Evolutionary conservation across 495 filamentous ascomycete species (phyloP).

Genomic region (Sordaria brevicollis): DNA sequence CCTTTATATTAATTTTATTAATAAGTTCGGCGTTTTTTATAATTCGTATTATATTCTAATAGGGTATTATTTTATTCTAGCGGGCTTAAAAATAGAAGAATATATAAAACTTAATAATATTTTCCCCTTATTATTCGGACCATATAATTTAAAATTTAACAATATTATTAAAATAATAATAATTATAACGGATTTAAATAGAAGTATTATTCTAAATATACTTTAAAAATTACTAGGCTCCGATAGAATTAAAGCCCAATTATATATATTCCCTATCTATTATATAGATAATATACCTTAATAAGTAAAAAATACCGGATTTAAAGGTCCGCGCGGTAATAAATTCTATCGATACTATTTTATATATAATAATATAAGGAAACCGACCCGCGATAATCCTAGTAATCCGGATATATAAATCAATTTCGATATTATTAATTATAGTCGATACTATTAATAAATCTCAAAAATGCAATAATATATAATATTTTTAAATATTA

Average conservation of each 20-base stretch:
- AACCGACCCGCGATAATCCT: background rate
- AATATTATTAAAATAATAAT: background rate
- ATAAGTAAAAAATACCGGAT: background rate
- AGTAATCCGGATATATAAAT: background rate
- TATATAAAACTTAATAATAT: background rate
- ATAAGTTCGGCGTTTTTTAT: background rate
- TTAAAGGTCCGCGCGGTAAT: background rate
- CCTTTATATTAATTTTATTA: background rate
- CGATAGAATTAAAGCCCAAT: background rate
- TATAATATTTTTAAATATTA: background rate
- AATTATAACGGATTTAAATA: background rate
- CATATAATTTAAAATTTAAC: background rate
- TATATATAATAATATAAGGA: background rate
- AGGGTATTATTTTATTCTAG: background rate
- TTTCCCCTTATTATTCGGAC: background rate
- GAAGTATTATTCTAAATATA: background rate
- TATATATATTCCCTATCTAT: background rate
- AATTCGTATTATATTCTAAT: background rate
- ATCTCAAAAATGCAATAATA: background rate
- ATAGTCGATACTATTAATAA: background rate
- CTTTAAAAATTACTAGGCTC: background rate
- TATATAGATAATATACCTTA: background rate
- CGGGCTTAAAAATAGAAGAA: background rate
- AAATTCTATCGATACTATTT: background rate
- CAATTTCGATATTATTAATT: background rate